Evolutionary conservation across 75 land plant genomes (phyloP).

Genomic region (Gnetum montanum): DNA sequence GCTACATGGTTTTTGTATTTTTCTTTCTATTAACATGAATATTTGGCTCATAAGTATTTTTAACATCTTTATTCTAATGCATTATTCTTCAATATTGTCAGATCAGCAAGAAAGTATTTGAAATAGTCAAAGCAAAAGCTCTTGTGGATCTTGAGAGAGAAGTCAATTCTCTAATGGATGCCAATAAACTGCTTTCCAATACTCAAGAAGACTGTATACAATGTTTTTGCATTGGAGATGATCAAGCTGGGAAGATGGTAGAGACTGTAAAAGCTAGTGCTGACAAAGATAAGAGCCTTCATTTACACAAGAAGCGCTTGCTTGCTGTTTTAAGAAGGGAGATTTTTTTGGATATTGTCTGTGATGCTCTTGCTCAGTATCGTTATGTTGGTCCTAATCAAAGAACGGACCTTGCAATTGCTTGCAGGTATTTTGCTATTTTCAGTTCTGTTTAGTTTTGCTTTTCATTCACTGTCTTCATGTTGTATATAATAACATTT

Average conservation of each 20-base stretch:
- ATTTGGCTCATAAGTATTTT: too few relatives aligned
- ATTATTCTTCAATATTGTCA: too few relatives aligned
- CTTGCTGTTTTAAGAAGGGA: constrained; percentile 17
- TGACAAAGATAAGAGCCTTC: constrained; percentile 6
- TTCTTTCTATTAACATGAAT: too few relatives aligned
- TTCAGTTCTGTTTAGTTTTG: too few relatives aligned
- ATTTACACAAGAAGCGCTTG: constrained; percentile 18
- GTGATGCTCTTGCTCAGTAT: constrained; percentile 29
- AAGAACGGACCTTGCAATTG: constrained; percentile 23
- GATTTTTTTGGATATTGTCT: constrained; percentile 36
- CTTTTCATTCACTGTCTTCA: too few relatives aligned
- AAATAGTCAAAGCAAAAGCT: constrained; percentile 11
- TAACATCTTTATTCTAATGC: too few relatives aligned
- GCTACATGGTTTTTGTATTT: too few relatives aligned
- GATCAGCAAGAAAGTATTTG: constrained; percentile 38
- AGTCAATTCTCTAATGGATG: background rate
- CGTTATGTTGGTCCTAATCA: constrained; percentile 37
- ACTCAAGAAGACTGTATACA: constrained; percentile 1
- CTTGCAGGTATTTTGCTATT: constrained; percentile 44
- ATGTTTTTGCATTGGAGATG: constrained; percentile 2
- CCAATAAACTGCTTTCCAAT: constrained; percentile 5
- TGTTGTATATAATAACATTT: too few relatives aligned
- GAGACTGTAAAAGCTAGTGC: background rate
- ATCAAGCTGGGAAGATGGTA: background rate
- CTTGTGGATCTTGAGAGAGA: constrained; percentile 13